Conservation (phyloP, 768 basidiomycete genomes). For the Neoboletus brunneissimus region DNA sequence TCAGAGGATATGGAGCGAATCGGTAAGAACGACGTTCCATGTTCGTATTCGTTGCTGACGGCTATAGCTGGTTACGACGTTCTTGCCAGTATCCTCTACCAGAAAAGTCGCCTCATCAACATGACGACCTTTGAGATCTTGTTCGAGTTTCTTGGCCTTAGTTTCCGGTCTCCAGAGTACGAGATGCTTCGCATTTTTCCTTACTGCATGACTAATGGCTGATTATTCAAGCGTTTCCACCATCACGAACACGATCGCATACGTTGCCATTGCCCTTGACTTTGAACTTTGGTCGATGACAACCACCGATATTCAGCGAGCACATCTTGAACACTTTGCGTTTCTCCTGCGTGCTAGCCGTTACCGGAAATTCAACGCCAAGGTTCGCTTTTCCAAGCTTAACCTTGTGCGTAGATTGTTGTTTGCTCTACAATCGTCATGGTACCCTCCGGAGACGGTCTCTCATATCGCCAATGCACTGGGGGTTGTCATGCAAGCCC, state of each 20-base stretch:
- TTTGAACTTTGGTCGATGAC: slow-evolving; percentile 87
- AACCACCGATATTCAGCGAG: slow-evolving; percentile 66
- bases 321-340: slow-evolving; percentile 79
- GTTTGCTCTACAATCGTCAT: slow-evolving; percentile 78
- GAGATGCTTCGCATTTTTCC: slow-evolving; percentile 21
- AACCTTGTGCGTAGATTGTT: slow-evolving; percentile 70
- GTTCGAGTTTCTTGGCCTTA: slow-evolving; percentile 84
- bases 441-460: slow-evolving; percentile 56
- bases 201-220: neutral
- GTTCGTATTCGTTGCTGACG: slow-evolving; percentile 3
- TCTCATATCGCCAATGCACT: slow-evolving; percentile 58
- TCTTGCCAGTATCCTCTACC: slow-evolving; percentile 66
- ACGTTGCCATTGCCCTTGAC: slow-evolving; percentile 80
- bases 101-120: slow-evolving; percentile 73
- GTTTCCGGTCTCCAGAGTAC: slow-evolving; percentile 78
- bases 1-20: slow-evolving; percentile 93
- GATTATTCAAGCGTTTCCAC: slow-evolving; percentile 65
- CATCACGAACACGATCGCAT: slow-evolving; percentile 77
- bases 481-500: slow-evolving; percentile 54
- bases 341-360: slow-evolving; percentile 71
- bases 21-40: slow-evolving; percentile 47
- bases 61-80: slow-evolving; percentile 82
- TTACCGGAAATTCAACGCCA: slow-evolving; percentile 74
- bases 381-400: slow-evolving; percentile 69
- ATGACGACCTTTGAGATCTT: slow-evolving; percentile 77